Base-by-base conservation (phyloP, 345 rosid genomes). In the Cochlearia excelsa region DNA sequence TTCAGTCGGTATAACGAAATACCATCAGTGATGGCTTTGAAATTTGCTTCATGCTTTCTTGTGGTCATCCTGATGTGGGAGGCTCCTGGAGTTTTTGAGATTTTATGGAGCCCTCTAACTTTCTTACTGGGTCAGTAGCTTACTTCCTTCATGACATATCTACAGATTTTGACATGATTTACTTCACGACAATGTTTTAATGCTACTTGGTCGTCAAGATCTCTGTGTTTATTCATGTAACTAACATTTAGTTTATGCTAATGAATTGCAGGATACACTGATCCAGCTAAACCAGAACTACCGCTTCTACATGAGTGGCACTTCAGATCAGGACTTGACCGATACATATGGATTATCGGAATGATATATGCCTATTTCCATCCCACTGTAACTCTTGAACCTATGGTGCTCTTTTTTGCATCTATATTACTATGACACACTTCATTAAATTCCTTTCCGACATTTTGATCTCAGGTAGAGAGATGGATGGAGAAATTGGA, bases 401-500 rank as follows among this genome's bases (percentile, higher is more conserved):
- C 28, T 16, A 35, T 59, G 63, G 26, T 41, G 62, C 53, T 55
- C 23, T 2, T 29, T 40, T 43, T 37, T 41, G 47, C 43, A 44
- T 54, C 23, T 16, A 11, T 45, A 27, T 46, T 58, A 55, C 54
- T 61, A 16, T 46, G 59, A 34, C 34, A 46, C 46, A 8, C 49
- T 52, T 57, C 42, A 6, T 23, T 53, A 42, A 54, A 30, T 51
- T 67, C 7, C 52, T 53, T 61, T 51, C 48, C 47, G 35, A 57
- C 35, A 51, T 70, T 74, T 67, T 54, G 26, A 52, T 51, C 42
- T 63, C 75, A 93, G 99, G 90, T 85, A 41, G 99, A 93, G 87
- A 93, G 80, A 78, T 93, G 89, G 97, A 86, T 86, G 94, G 99
- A 93, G 57, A 93, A 82, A 80, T 70, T 93, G 78, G 99, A 93